phyloP scores from a whole-genome alignment of 169 alveolate genomes.

The Plasmodium reichenowi region DNA sequence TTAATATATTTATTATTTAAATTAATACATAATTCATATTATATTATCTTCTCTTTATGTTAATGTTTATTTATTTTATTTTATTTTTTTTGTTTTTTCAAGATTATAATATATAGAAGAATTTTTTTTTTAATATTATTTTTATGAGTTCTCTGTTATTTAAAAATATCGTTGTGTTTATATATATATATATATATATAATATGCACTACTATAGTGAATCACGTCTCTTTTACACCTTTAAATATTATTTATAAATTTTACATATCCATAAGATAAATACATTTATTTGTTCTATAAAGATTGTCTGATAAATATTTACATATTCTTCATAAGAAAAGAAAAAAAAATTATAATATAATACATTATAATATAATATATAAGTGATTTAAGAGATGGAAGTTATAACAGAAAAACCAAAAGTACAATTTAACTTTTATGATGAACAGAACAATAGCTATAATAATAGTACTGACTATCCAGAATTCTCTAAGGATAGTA shows the following conservation, averaged over 20 bases:
- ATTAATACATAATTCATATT: not conserved
- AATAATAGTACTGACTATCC: conserved; percentile 28
- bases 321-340: conserved; percentile 14
- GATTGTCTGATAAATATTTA: not conserved
- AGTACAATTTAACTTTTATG: conserved; percentile 39
- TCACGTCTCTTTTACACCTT: not conserved
- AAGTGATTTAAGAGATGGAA: conserved; percentile 13
- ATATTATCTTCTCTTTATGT: not conserved
- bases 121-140: conserved; percentile 8
- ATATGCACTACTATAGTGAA: not conserved
- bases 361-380: not conserved
- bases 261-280: conserved; percentile 6
- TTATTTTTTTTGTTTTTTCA: conserved; percentile 2
- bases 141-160: not conserved
- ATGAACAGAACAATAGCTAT: conserved; percentile 23
- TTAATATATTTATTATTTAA: no score
- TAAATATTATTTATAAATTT: not conserved
- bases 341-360: not conserved
- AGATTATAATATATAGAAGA: not conserved
- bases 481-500: conserved; percentile 7
- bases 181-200: not conserved
- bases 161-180: no score
- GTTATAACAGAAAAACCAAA: conserved; percentile 54
- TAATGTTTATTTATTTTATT: not conserved
- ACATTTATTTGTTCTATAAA: not conserved